Conservation (phyloP, 73 alveolate genomes). For the Paramecium sexaurelia region DNA sequence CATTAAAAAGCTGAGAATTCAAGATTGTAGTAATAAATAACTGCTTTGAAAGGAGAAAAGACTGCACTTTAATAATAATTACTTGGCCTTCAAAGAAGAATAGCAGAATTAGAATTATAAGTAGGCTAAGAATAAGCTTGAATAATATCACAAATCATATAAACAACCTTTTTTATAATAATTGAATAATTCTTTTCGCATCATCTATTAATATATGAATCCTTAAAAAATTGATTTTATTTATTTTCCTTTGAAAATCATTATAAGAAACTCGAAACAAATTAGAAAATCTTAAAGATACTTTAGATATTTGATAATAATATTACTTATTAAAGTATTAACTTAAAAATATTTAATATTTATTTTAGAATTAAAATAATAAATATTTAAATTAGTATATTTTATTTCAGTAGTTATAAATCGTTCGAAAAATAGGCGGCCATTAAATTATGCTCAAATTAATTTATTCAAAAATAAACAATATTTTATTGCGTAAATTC, state of each 20-base stretch:
- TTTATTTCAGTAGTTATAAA: too few species aligned
- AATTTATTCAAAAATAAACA: too few species aligned
- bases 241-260: background rate
- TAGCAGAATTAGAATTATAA: slow-evolving; percentile 85
- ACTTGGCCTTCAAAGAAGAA: slow-evolving; percentile 87
- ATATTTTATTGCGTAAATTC: too few species aligned
- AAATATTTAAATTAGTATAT: too few species aligned
- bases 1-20: slow-evolving; percentile 87
- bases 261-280: background rate
- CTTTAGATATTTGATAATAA: too few species aligned
- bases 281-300: background rate
- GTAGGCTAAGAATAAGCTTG: slow-evolving; percentile 80
- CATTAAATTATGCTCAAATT: too few species aligned
- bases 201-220: background rate
- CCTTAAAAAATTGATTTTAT: background rate
- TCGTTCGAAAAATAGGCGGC: too few species aligned
- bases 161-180: background rate
- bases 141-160: background rate
- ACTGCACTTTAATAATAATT: slow-evolving; percentile 84
- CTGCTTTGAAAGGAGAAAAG: slow-evolving; percentile 89
- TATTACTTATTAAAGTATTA: too few species aligned
- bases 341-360: too few species aligned
- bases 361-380: too few species aligned
- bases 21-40: slow-evolving; percentile 81
- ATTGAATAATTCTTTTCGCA: background rate